These are phyloP conservation scores for Aspergillus coremiiformis DNA, from an alignment of 495 filamentous ascomycete species.

Conservation along the genomic window DNA sequence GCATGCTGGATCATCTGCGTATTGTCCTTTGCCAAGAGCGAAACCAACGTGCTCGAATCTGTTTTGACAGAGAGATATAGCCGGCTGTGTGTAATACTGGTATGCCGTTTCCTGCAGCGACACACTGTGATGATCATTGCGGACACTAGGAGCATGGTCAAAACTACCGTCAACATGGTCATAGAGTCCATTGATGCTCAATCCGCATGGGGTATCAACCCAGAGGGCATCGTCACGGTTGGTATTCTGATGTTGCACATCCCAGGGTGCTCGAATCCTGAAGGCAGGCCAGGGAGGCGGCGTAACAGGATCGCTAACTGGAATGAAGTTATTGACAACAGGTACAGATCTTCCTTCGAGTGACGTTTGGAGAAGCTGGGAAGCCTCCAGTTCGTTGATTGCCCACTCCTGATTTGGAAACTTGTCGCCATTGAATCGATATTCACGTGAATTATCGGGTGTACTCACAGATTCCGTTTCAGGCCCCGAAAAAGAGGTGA, in stretches of 20 bases:
- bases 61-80: not conserved
- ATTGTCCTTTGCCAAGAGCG: not conserved
- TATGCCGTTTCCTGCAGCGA: not conserved
- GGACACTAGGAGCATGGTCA: not conserved
- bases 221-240: not conserved
- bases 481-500: not conserved
- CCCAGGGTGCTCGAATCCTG: not conserved
- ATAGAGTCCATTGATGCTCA: not conserved
- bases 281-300: constrained; percentile 5
- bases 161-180: not conserved
- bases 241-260: not conserved
- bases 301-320: not conserved
- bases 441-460: not conserved
- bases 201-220: not conserved
- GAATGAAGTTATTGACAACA: not conserved
- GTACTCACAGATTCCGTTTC: not conserved
- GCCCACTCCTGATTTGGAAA: constrained; percentile 5
- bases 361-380: not conserved
- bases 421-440: not conserved
- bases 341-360: constrained; percentile 1
- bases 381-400: not conserved
- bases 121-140: not conserved
- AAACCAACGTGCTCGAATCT: not conserved
- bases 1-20: not conserved
- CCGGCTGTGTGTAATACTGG: constrained; percentile 1